A percentile compares a stretch with the other conserved stretches of the same genome.
Evolutionary conservation across 2,329 filamentous ascomycete species (phyloP).

Genomic region (Cordyceps javanica): DNA sequence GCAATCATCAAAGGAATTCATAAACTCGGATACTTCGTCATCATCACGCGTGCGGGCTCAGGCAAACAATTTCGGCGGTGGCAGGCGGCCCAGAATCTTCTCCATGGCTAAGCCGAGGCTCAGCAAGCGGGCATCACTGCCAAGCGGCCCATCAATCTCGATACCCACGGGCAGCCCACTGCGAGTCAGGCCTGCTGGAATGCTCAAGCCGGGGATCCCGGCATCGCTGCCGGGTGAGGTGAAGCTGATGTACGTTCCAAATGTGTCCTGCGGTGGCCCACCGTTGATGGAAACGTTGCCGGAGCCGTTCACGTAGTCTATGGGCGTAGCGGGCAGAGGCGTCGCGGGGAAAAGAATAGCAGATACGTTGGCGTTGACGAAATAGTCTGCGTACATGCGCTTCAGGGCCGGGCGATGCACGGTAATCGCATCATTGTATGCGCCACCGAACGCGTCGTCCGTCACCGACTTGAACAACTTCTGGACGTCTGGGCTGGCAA

Average conservation of each 20-base stretch:
- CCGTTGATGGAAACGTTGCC: constrained; percentile 17
- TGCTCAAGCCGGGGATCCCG: constrained; percentile 16
- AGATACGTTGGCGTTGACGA: constrained; percentile 7
- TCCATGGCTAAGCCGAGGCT: constrained; percentile 15
- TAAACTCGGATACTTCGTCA: background rate
- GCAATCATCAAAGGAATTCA: background rate
- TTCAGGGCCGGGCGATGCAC: constrained; percentile 16
- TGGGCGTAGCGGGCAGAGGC: constrained; percentile 15
- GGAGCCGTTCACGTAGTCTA: constrained; percentile 13
- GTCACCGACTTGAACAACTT: constrained; percentile 6
- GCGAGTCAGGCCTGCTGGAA: constrained; percentile 13
- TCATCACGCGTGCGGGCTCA: background rate
- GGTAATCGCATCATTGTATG: constrained; percentile 13
- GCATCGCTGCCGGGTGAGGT: constrained; percentile 15
- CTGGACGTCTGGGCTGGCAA: constrained; percentile 14
- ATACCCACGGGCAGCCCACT: constrained; percentile 14
- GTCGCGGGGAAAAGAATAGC: constrained; percentile 17
- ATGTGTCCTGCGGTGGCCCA: constrained; percentile 13
- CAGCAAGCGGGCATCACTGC: constrained; percentile 14
- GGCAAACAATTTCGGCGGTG: constrained; percentile 9
- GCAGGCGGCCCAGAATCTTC: constrained; percentile 12
- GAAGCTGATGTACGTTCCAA: constrained; percentile 12
- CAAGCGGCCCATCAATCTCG: constrained; percentile 16
- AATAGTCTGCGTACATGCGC: constrained; percentile 14
- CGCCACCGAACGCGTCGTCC: background rate